Conservation (phyloP, 2,329 filamentous ascomycete species). For the Malbranchea cinnamomea region DNA sequence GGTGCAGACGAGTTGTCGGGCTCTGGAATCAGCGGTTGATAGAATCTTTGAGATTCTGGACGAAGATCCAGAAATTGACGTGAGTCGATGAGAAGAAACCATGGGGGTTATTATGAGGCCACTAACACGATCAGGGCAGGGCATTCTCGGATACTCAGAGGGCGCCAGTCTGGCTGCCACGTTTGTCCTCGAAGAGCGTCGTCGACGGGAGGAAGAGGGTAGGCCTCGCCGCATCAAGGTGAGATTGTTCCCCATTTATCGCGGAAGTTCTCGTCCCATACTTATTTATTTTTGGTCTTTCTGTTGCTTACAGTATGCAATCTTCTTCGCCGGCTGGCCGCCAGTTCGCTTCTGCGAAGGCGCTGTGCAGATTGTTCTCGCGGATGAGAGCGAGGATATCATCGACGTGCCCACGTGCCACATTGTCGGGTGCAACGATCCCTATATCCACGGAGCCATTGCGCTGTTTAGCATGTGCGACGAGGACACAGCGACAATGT, state of each 20-base stretch:
- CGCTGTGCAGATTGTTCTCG: conserved; percentile 10
- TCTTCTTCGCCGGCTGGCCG: conserved; percentile 5
- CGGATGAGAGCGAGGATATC: conserved; percentile 10
- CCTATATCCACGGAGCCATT: conserved; percentile 25
- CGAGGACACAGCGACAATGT: conserved; percentile 26
- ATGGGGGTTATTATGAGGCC: too few relatives aligned
- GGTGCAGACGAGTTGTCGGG: background rate
- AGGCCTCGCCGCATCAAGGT: conserved; percentile 1
- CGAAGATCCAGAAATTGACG: conserved; percentile 4
- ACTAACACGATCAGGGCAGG: too few relatives aligned
- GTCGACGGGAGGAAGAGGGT: conserved; percentile 1
- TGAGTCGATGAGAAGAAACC: too few relatives aligned
- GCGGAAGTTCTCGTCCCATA: background rate
- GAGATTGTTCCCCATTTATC: too few relatives aligned
- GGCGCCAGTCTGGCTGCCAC: conserved; percentile 1
- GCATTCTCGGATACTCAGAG: conserved; percentile 4
- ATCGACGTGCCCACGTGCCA: conserved; percentile 15
- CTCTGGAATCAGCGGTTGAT: background rate
- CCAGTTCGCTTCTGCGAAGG: background rate
- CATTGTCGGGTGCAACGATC: conserved; percentile 25
- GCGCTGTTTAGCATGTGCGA: conserved; percentile 31
- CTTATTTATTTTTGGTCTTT: background rate
- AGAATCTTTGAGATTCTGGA: background rate
- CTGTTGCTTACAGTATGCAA: conserved; percentile 1
- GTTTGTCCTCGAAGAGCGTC: background rate